Conservation (phyloP, 257 asterid genomes). For the Capsicum baccatum region DNA sequence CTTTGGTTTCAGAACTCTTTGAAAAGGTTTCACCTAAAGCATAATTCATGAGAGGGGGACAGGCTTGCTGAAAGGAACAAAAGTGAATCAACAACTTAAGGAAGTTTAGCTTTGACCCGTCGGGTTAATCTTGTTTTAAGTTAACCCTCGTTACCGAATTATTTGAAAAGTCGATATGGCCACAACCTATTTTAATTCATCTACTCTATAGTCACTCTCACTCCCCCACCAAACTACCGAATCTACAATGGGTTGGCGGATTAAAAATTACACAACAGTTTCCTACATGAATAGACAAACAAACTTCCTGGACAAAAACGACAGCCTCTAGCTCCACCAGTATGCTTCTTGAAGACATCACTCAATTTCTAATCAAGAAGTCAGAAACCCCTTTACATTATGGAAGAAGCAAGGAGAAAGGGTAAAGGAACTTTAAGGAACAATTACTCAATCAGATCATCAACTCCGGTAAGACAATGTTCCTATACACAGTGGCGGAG, state of each 20-base stretch:
- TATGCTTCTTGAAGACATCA: slow-evolving; percentile 17
- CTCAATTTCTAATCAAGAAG: slow-evolving; percentile 5
- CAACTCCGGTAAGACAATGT: neutral
- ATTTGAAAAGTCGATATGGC: neutral
- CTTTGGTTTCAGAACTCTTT: neutral
- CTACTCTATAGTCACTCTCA: neutral
- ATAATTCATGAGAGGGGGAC: neutral
- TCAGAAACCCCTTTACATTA: neutral
- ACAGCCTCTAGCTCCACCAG: slow-evolving; percentile 6
- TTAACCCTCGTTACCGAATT: neutral
- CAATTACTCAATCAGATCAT: neutral
- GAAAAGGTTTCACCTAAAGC: neutral
- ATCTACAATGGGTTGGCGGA: neutral
- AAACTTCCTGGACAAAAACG: neutral
- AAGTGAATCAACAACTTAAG: slow-evolving; percentile 21
- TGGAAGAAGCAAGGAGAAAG: neutral
- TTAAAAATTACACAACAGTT: neutral
- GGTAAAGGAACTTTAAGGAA: neutral
- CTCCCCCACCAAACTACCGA: neutral
- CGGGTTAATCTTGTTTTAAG: neutral
- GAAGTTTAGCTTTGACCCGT: neutral
- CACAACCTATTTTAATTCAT: slow-evolving; percentile 3
- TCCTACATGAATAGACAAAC: neutral
- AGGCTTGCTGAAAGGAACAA: neutral
- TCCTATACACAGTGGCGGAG: no score